Base-by-base conservation (phyloP, 441 rosid species). In the Arabidopsis hybrid region DNA sequence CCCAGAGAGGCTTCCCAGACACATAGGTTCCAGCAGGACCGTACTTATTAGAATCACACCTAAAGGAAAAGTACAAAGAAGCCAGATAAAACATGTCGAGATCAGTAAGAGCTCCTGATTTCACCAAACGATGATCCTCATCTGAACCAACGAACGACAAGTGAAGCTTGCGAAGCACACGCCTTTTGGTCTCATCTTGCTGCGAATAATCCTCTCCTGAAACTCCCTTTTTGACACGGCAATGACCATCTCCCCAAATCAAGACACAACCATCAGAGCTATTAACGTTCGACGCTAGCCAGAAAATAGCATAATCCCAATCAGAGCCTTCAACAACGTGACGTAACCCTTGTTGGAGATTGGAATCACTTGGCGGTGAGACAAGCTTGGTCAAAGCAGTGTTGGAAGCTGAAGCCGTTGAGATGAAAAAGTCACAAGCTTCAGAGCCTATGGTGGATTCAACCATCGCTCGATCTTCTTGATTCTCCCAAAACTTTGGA, bases 361-460 rank as follows among this genome's bases (percentile, higher is more conserved):
- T 85, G 53, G 83, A 79, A 85, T 86, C 85, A 59, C 83, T 65
- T 1, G 90, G 88, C 2, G 90, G 84, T 1, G 80, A 35, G 74
- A 83, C 79, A 26, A 88, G 62, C 61, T 88, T 89, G 13, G 79
- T 52, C 35, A 67, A 51, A 7, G 81, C 32, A 26, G 81, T 83
- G 29, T 77, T 82, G 1, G 78, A 74, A 14, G 49, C 47, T 4
- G 91, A 81, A 76, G 89, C 84, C 5, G 84, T 84, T 8, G 89
- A 84, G 52, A 82, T 82, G 75, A 95, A 81, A 61, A 83, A 88
- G 60, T 89, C 82, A 53, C 93, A 87, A 49, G 92, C 97, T 78
- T 88, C 97, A 6, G 74, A 38, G 52, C 99, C 97, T 71, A 95
- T 58, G 38, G 90, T 75, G 3, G 99, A 87, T 77, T 91, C 97